phyloP scores from a whole-genome alignment of 1,139 yeast species.

The Williopsis jadinii region DNA sequence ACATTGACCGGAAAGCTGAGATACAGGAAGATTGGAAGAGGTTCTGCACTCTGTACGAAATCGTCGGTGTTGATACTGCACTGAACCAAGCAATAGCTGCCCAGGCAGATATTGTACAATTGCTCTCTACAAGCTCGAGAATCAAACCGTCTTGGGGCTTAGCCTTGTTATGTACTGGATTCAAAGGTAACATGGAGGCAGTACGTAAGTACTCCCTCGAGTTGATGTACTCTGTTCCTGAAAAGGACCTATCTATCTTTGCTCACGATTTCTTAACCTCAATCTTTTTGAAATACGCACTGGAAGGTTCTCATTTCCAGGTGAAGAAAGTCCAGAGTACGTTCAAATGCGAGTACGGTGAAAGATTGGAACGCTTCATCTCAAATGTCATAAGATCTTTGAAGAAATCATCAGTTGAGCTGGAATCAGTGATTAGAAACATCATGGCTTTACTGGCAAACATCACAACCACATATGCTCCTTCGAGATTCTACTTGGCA shows the following conservation, averaged over 20 bases:
- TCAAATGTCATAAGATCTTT: constrained; percentile 35
- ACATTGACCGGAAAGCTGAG: constrained; percentile 22
- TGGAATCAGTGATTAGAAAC: constrained; percentile 25
- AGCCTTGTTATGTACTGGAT: constrained; percentile 66
- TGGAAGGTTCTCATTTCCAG: constrained; percentile 58
- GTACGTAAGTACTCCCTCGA: constrained; percentile 61
- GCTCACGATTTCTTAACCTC: constrained; percentile 43
- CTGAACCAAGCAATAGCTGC: constrained; percentile 85
- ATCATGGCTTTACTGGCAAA: constrained; percentile 38
- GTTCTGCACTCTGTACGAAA: constrained; percentile 68
- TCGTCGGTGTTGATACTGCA: constrained; percentile 79
- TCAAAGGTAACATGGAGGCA: constrained; percentile 72
- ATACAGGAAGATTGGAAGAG: constrained; percentile 60
- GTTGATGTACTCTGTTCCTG: constrained; percentile 44
- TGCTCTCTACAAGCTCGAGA: constrained; percentile 45
- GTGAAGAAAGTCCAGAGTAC: constrained; percentile 24
- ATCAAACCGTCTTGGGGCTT: constrained; percentile 70
- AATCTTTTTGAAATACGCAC: constrained; percentile 53
- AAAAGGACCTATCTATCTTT: constrained; percentile 38
- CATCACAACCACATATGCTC: constrained; percentile 54
- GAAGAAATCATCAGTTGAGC: constrained; percentile 24
- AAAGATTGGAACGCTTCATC: constrained; percentile 41
- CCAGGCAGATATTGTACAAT: constrained; percentile 47
- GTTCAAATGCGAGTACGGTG: constrained; percentile 53
- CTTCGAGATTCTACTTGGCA: constrained; percentile 58